A percentile compares a stretch with the other conserved stretches of the same genome.
Evolutionary conservation across 805 yeast genomes (phyloP).

Genomic region (Huiozyma sinensis): DNA sequence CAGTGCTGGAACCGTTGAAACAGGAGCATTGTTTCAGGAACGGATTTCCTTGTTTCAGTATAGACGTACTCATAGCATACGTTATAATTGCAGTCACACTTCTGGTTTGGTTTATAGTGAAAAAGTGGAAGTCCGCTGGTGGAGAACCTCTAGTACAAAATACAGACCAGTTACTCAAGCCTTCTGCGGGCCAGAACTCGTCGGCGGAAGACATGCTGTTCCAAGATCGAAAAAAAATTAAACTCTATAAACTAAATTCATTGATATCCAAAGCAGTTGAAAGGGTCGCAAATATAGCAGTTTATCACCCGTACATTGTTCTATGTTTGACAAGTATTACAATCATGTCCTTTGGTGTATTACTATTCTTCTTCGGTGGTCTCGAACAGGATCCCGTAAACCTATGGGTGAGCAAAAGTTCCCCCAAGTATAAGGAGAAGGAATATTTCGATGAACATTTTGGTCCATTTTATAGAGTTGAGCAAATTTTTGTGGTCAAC

Average conservation of each 20-base stretch:
- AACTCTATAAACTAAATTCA: slow-evolving; percentile 1
- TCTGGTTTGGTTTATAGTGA: slow-evolving; percentile 6
- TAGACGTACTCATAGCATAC: slow-evolving; percentile 47
- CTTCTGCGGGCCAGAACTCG: too few relatives aligned
- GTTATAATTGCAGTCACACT: slow-evolving; percentile 15
- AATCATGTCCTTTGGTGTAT: slow-evolving; percentile 21
- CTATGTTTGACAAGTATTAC: slow-evolving; percentile 34
- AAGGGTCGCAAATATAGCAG: slow-evolving; percentile 33
- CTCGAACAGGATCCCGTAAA: slow-evolving; percentile 74
- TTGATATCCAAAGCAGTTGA: not conserved
- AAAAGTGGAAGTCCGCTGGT: not conserved
- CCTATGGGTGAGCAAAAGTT: slow-evolving; percentile 79
- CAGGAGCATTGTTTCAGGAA: slow-evolving; percentile 44
- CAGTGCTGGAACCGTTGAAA: slow-evolving; percentile 42
- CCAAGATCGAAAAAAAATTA: too few relatives aligned
- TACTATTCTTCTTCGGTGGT: slow-evolving; percentile 37
- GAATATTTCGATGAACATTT: slow-evolving; percentile 65
- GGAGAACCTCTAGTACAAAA: too few relatives aligned
- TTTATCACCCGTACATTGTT: slow-evolving; percentile 46
- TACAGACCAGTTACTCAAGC: not conserved
- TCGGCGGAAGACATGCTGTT: too few relatives aligned
- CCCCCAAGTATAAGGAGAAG: slow-evolving; percentile 59
- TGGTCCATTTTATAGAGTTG: slow-evolving; percentile 86
- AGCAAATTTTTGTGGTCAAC: slow-evolving; percentile 68
- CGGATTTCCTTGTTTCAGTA: slow-evolving; percentile 61